These are phyloP conservation scores for Hamigera avellanea DNA, from an alignment of 495 filamentous ascomycete genomes.

Conservation along the genomic window DNA sequence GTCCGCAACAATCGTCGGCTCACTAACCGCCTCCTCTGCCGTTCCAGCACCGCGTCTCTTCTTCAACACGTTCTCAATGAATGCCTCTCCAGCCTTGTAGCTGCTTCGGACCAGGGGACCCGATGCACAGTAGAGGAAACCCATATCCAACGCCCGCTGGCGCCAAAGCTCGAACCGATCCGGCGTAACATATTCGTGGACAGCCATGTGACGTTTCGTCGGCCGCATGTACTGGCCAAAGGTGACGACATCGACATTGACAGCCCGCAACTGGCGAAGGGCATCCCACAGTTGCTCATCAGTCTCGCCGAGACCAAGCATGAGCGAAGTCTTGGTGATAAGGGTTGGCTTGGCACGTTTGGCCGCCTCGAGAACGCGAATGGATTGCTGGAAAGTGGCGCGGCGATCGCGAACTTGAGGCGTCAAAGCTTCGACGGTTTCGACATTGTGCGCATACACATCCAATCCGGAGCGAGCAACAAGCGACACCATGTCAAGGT, in stretches of 20 bases:
- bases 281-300: slow-evolving; percentile 80
- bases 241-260: slow-evolving; percentile 85
- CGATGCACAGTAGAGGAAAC: slow-evolving; percentile 91
- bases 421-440: slow-evolving; percentile 86
- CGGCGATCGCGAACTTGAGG: slow-evolving; percentile 82
- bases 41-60: slow-evolving; percentile 50
- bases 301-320: slow-evolving; percentile 90
- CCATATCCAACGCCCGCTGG: slow-evolving; percentile 81
- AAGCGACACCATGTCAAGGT: slow-evolving; percentile 68
- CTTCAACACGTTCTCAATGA: slow-evolving; percentile 95
- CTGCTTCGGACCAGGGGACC: slow-evolving; percentile 86
- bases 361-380: slow-evolving; percentile 68
- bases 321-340: slow-evolving; percentile 95
- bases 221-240: slow-evolving; percentile 99
- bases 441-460: slow-evolving; percentile 94
- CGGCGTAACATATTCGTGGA: slow-evolving; percentile 86
- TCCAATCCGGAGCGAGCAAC: slow-evolving; percentile 84
- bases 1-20: slow-evolving; percentile 12
- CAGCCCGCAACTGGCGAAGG: slow-evolving; percentile 64
- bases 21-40: slow-evolving; percentile 11
- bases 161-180: slow-evolving; percentile 85
- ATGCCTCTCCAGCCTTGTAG: slow-evolving; percentile 96
- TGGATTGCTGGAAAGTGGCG: slow-evolving; percentile 77
- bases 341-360: slow-evolving; percentile 64
- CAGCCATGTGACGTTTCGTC: slow-evolving; percentile 94